These are phyloP conservation scores for Mrakia hoshinonis DNA, from an alignment of 768 basidiomycete genomes.

Conservation along the genomic window DNA sequence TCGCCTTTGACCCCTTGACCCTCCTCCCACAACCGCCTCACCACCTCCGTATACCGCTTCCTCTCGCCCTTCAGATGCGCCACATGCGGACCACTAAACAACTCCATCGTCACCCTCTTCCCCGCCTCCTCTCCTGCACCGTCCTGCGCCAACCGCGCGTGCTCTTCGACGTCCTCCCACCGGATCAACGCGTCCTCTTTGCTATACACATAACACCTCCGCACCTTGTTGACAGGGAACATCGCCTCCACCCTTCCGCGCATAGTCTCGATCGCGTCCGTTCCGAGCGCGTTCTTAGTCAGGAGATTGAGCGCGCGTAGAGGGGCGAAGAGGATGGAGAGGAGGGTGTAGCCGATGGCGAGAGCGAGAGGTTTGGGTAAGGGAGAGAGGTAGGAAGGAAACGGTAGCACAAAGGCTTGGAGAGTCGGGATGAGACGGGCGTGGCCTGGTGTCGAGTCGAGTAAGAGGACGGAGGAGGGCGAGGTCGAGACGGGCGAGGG, in stretches of 20 bases:
- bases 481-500: background rate
- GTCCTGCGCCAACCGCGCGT: background rate
- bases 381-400: background rate
- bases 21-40: background rate
- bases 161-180: background rate
- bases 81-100: slow-evolving; percentile 3
- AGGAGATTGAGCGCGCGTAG: background rate
- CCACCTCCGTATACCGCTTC: background rate
- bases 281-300: background rate
- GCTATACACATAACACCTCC: background rate
- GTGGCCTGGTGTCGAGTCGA: background rate
- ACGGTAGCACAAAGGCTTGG: background rate
- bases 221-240: background rate
- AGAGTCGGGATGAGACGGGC: background rate
- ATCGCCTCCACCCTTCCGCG: background rate
- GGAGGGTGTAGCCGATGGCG: background rate
- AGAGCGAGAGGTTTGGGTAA: background rate
- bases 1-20: background rate
- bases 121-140: background rate
- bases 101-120: background rate
- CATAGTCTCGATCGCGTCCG: background rate
- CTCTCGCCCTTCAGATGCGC: background rate
- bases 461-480: slow-evolving; percentile 5
- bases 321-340: background rate
- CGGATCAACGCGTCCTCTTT: background rate